Evolutionary conservation across 768 basidiomycete species (phyloP), one percentile per base, ranked within the genome.

Genomic region (Russula virescens): DNA sequence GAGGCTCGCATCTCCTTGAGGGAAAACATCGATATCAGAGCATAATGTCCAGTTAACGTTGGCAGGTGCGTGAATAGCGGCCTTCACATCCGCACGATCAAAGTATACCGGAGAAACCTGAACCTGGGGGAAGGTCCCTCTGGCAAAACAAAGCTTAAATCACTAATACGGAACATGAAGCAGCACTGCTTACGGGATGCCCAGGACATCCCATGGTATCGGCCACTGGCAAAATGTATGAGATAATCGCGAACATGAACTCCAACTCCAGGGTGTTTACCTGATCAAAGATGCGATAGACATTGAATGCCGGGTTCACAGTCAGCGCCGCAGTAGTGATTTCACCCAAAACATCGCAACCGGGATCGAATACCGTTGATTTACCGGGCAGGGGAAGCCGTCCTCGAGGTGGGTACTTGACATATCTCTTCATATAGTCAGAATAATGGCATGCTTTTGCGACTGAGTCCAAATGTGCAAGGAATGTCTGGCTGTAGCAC

Each of bases 261-360:
- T 18, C 66, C 38, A 40, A 8, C 5, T n/a, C n/a, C n/a, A 69
- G 18, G 11, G 14, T 1, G 13, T 79, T 62, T 55, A 74, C 79
- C 23, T 83, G 87, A 68, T 89, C 89, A 73, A 88, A 88, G 59
- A 91, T 87, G 23, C 86, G 81, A 70, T 91, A n/a, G n/a, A n/a
- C n/a, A n/a, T n/a, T n/a, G n/a, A n/a, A n/a, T n/a, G n/a, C n/a
- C n/a, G n/a, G n/a, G n/a, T n/a, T n/a, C n/a, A n/a, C n/a, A n/a
- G n/a, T n/a, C n/a, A n/a, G n/a, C n/a, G n/a, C n/a, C n/a, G n/a
- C n/a, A n/a, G n/a, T n/a, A n/a, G n/a, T n/a, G n/a, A n/a, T n/a
- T n/a, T n/a, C n/a, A n/a, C n/a, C n/a, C n/a, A n/a, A n/a, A n/a
- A n/a, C n/a, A n/a, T n/a, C n/a, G n/a, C n/a, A n/a, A n/a, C n/a